A percentile compares a stretch with the other conserved stretches of the same genome.
These are phyloP conservation scores for Marsdenia floribunda DNA, from an alignment of 257 asterid genomes.

Conservation along the genomic window DNA sequence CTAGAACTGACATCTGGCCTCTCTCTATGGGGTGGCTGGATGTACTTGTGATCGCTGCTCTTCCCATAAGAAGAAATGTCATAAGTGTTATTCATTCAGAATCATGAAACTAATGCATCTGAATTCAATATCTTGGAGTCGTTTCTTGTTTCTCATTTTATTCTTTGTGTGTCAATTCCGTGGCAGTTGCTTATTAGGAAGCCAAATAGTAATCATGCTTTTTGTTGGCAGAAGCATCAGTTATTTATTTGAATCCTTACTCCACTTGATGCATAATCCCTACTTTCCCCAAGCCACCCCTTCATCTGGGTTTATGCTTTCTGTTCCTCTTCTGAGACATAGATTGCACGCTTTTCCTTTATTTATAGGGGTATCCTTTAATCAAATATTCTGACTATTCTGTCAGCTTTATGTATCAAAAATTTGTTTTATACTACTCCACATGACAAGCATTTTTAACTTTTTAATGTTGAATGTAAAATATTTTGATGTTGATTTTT, in stretches of 20 bases:
- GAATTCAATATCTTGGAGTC: too few relatives aligned
- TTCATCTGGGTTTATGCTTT: too few relatives aligned
- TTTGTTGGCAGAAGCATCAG: too few relatives aligned
- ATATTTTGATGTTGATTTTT: neutral
- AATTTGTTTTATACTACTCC: neutral
- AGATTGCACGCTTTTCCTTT: neutral
- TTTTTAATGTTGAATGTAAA: neutral
- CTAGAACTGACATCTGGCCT: neutral
- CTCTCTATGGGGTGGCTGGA: neutral
- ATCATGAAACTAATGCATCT: neutral
- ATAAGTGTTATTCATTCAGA: neutral
- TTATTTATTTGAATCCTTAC: too few relatives aligned
- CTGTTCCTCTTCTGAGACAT: neutral
- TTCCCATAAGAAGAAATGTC: neutral
- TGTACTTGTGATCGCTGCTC: neutral
- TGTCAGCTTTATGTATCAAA: neutral
- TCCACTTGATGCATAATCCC: too few relatives aligned
- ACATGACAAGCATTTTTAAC: neutral
- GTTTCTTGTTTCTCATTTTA: too few relatives aligned
- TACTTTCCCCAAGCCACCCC: too few relatives aligned
- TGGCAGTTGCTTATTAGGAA: too few relatives aligned
- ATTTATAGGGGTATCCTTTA: neutral
- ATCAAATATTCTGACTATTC: neutral
- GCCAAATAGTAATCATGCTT: too few relatives aligned
- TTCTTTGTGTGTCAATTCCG: too few relatives aligned